These are phyloP conservation scores for Russula virescens DNA, from an alignment of 768 basidiomycete genomes.

Conservation along the genomic window DNA sequence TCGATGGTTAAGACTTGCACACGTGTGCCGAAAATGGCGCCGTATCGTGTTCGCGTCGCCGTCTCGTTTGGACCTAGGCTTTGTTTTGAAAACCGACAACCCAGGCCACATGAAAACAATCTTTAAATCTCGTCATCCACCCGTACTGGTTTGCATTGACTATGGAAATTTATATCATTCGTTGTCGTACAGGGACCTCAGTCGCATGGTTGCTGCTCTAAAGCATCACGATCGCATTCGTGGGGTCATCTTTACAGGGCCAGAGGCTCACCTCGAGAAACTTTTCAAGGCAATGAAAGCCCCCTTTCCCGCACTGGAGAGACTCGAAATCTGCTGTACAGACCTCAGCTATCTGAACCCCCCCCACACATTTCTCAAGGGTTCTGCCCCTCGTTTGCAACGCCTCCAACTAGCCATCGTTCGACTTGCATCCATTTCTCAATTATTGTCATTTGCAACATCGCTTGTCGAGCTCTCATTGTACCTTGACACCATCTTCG, in stretches of 20 bases:
- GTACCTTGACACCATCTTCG: too few relatives aligned
- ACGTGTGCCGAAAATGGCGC: conserved; percentile 11
- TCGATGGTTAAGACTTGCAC: conserved; percentile 1
- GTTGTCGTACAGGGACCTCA: neutral
- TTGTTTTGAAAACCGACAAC: neutral
- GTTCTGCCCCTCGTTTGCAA: neutral
- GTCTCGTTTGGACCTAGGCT: neutral
- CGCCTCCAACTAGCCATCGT: neutral
- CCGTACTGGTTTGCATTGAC: neutral
- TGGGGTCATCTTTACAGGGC: neutral
- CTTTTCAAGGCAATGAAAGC: neutral
- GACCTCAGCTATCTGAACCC: too few relatives aligned
- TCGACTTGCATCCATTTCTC: neutral
- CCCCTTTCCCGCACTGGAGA: conserved; percentile 1
- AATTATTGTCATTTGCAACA: neutral
- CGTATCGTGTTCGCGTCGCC: neutral
- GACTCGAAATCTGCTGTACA: neutral
- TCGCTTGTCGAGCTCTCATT: neutral
- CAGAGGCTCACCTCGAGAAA: neutral
- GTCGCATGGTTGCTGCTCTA: neutral
- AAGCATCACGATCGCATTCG: neutral
- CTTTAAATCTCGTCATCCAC: neutral
- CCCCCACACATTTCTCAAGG: neutral
- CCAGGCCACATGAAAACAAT: neutral
- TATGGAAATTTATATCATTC: neutral